Base-by-base conservation (phyloP, 2,329 filamentous ascomycete species). In the Gnomoniopsis sp. region DNA sequence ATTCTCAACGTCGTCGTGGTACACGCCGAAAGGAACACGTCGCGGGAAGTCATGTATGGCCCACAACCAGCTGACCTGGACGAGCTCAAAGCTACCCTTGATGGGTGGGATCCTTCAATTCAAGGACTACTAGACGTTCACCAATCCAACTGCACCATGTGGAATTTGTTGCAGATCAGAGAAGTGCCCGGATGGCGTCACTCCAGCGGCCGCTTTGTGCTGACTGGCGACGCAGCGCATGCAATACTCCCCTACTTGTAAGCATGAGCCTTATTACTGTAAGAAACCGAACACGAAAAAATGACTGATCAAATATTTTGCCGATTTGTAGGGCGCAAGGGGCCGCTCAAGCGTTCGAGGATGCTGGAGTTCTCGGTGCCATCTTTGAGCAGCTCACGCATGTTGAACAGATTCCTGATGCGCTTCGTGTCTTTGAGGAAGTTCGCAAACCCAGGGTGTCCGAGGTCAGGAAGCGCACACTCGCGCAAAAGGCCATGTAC, bases 191-290 rank as follows among this genome's bases (percentile, higher is more conserved):
- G 17, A 6, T 53, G 50, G 50, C 11, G 19, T 6, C 50, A 53
- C 36, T 7, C 14, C 11, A 15, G 21, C 3, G 50, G 50, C 1
- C 11, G 17, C 1, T 53, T 53, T 38, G 43, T 22, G 17, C 26
- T 55, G 44, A 41, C 49, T 41, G 43, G 53, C 23, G 53, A 55
- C 53, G 44, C 53, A 22, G 53, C 53, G 19, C 53, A 55, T 17
- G 53, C 19, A 15, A 55, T 55, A 44, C 43, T 34, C n/a, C 53
- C 53, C 14, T 55, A 48, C 53, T 47, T 48, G n/a, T n/a, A n/a
- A n/a, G n/a, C n/a, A n/a, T n/a, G n/a, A n/a, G n/a, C n/a, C n/a
- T n/a, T n/a, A n/a, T n/a, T n/a, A n/a, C n/a, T n/a, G n/a, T n/a
- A n/a, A n/a, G n/a, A n/a, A n/a, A n/a, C n/a, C n/a, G n/a, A n/a